These are phyloP conservation scores for Lycium ferocissimum DNA, from an alignment of 257 asterid species.

Conservation along the genomic window DNA sequence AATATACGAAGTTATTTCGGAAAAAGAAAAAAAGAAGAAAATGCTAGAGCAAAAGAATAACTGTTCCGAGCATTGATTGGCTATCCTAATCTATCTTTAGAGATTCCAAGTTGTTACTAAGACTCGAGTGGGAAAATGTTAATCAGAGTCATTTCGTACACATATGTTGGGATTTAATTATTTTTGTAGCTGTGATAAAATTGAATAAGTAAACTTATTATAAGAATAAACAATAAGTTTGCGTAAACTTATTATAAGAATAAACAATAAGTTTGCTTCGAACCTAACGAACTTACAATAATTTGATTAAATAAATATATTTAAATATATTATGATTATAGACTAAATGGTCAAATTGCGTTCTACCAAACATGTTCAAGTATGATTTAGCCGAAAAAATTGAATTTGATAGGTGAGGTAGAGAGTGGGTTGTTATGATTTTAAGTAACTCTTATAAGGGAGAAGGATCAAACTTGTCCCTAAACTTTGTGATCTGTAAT, in stretches of 20 bases:
- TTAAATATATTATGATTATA: neutral
- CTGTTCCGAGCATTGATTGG: too few relatives aligned
- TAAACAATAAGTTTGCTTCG: neutral
- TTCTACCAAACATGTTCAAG: slow-evolving; percentile 12
- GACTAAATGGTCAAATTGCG: neutral
- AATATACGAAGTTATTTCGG: neutral
- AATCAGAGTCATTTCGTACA: neutral
- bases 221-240: neutral
- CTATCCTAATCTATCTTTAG: too few relatives aligned
- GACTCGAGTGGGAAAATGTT: neutral
- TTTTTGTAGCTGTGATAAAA: neutral
- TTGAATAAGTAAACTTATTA: neutral
- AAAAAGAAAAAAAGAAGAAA: neutral
- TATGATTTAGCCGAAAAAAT: neutral
- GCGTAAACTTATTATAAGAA: neutral
- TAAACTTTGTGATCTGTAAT: too few relatives aligned
- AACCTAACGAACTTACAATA: slow-evolving; percentile 4
- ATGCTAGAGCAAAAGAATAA: neutral
- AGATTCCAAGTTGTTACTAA: neutral
- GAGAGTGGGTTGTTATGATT: neutral
- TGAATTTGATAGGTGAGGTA: neutral
- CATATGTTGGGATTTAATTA: neutral
- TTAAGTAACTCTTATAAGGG: neutral
- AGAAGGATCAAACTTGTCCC: too few relatives aligned
- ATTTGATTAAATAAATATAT: neutral